Base-by-base conservation (phyloP, 352 stramenopile species). In the Detonula confervacea region DNA sequence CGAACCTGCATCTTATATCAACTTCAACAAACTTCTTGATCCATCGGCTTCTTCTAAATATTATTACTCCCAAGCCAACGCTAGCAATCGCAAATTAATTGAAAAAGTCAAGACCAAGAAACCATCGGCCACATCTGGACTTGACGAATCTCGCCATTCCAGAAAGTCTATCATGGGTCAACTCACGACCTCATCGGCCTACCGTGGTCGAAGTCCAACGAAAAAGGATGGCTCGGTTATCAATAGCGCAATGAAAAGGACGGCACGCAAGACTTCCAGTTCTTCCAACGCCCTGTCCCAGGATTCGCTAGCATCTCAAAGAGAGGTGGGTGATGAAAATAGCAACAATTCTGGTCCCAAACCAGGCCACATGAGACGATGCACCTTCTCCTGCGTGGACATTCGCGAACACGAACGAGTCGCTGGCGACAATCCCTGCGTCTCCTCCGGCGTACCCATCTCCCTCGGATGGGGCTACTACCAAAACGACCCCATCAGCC, bases 351-450 rank as follows among this genome's bases (percentile, higher is more conserved):
- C n/a, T 77, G 24, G 35, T 42, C 35, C 35, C 35, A n/a, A n/a
- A n/a, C n/a, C n/a, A n/a, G n/a, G n/a, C n/a, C n/a, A n/a, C n/a
- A n/a, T n/a, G n/a, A 81, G 77, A 27, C 65, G 80, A 22, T 75
- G 42, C 39, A 44, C 42, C 6, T 91, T 89, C 47, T 76, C 65
- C 27, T 71, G 12, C 27, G 69, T 90, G n/a, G 42, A 87, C 22
- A 83, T 94, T 64, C 84, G 89, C 7, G 83, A 91, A 59, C 87
- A 92, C 55, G 87, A 91, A 62, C 74, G 87, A 6, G 87, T 91
- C 33, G 77, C 91, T 20, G 87, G 87, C 14, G 89, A 94, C 66
- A 89, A 94, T 51, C 89, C 89, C 20, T 88, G 86, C 24, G 84
- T 87, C 0, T 79, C 81, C 46, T 83, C 81, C 8, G 89, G 89